Evolutionary conservation across 768 basidiomycete species (phyloP).

Genomic region (Boletus rufocinnamomeus): DNA sequence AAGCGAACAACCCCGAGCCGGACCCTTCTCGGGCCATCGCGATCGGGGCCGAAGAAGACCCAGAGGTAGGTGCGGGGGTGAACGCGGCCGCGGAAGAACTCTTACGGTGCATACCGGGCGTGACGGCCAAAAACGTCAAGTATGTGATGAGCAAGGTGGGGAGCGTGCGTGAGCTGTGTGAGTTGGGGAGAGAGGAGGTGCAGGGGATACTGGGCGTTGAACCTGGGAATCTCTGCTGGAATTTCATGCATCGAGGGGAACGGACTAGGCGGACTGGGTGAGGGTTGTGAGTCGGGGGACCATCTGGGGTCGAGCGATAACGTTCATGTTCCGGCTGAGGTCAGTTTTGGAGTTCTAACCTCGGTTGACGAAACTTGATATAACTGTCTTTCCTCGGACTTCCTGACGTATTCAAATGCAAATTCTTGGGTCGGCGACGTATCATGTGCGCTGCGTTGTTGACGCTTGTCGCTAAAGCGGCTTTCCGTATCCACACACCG

Average conservation of each 20-base stretch:
- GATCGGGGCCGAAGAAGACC: slow-evolving; percentile 79
- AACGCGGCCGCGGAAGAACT: slow-evolving; percentile 83
- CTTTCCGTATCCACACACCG: too few relatives aligned
- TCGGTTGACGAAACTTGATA: background rate
- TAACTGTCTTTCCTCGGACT: background rate
- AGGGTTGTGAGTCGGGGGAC: background rate
- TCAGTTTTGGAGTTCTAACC: background rate
- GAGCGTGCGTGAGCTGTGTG: slow-evolving; percentile 75
- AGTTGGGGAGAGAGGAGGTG: slow-evolving; percentile 58
- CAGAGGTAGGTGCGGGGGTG: slow-evolving; percentile 63
- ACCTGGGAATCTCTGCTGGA: slow-evolving; percentile 75
- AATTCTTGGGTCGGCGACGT: background rate
- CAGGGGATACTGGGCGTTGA: slow-evolving; percentile 79
- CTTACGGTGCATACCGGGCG: slow-evolving; percentile 77
- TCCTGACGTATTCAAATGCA: background rate
- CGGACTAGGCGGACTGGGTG: slow-evolving; percentile 6
- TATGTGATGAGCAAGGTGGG: slow-evolving; percentile 82
- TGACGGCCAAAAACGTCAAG: slow-evolving; percentile 81
- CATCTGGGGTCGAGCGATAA: background rate
- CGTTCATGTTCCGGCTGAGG: background rate
- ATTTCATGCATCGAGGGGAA: slow-evolving; percentile 80
- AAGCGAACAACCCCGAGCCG: slow-evolving; percentile 76
- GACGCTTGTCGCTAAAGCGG: background rate
- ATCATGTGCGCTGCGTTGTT: background rate
- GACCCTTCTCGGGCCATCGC: slow-evolving; percentile 73